Conservation (phyloP, 179 eudicot species). For the Gypsophila paniculata region DNA sequence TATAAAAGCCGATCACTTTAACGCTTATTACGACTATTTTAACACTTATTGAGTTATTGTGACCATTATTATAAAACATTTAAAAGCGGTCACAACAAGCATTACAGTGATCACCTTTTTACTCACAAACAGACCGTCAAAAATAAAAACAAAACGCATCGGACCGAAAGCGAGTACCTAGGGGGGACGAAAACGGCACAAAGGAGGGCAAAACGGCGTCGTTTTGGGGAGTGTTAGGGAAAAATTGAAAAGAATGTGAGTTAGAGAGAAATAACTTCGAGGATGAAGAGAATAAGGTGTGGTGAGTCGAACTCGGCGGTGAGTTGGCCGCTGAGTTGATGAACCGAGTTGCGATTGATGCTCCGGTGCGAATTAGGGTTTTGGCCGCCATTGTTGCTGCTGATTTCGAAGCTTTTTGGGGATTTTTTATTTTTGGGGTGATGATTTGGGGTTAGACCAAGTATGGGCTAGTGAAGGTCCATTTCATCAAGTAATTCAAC, state of each 20-base stretch:
- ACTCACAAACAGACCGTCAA: too few species aligned
- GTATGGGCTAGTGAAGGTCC: too few species aligned
- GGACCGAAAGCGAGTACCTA: not conserved
- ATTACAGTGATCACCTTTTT: too few species aligned
- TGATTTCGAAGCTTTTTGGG: not conserved
- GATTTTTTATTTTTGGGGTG: too few species aligned
- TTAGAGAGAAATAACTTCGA: constrained; percentile 18
- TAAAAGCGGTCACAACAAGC: too few species aligned
- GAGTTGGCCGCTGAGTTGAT: constrained; percentile 14
- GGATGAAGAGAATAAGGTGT: constrained; percentile 19
- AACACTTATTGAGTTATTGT: too few species aligned
- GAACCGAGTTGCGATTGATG: constrained; percentile 27
- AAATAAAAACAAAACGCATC: not conserved
- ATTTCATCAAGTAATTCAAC: too few species aligned
- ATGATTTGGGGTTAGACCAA: not conserved
- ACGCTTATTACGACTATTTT: too few species aligned
- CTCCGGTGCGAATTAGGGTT: constrained; percentile 35
- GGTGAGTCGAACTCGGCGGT: constrained; percentile 11
- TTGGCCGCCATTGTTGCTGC: constrained; percentile 29
- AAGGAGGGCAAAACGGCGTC: constrained; percentile 13
- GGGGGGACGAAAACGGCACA: not conserved
- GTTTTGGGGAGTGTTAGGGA: constrained; percentile 9
- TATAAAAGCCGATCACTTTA: too few species aligned
- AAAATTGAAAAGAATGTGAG: not conserved
- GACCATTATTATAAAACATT: too few species aligned